Evolutionary conservation across 495 filamentous ascomycete species (phyloP).

Genomic region (Tuber borchii): DNA sequence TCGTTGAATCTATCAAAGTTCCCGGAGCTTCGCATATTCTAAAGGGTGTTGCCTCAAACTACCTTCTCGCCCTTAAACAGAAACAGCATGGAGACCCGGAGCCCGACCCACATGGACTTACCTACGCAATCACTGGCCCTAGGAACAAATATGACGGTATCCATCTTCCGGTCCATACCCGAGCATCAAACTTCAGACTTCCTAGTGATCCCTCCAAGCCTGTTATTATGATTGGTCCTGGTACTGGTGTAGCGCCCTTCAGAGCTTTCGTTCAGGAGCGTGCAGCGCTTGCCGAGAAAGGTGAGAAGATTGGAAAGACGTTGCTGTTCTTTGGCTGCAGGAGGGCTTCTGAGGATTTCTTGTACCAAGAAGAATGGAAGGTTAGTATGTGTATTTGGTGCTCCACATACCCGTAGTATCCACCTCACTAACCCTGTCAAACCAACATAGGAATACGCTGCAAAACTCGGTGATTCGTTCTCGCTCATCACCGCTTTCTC

Average conservation of each 20-base stretch:
- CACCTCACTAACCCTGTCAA: slow-evolving; percentile 17
- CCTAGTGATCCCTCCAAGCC: slow-evolving; percentile 91
- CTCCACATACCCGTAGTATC: slow-evolving; percentile 8
- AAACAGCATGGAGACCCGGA: slow-evolving; percentile 88
- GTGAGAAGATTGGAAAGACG: slow-evolving; percentile 80
- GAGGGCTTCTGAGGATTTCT: slow-evolving; percentile 74
- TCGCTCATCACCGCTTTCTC: slow-evolving; percentile 90
- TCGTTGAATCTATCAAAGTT: slow-evolving; percentile 75
- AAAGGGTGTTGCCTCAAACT: slow-evolving; percentile 95
- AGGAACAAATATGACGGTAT: slow-evolving; percentile 96
- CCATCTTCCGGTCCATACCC: slow-evolving; percentile 90
- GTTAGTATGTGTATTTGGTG: slow-evolving; percentile 54
- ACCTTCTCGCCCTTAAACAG: slow-evolving; percentile 89
- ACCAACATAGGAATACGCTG: slow-evolving; percentile 62
- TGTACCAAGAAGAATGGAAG: slow-evolving; percentile 90
- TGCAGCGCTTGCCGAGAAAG: slow-evolving; percentile 67
- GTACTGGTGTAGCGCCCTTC: slow-evolving; percentile 96
- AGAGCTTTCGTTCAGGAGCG: slow-evolving; percentile 92
- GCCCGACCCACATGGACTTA: slow-evolving; percentile 78
- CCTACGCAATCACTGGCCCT: slow-evolving; percentile 82
- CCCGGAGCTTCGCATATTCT: slow-evolving; percentile 75
- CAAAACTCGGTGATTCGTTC: slow-evolving; percentile 77
- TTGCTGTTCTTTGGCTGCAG: slow-evolving; percentile 94
- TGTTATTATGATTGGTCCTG: slow-evolving; percentile 91
- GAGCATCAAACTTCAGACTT: slow-evolving; percentile 98